Evolutionary conservation across 1,284 basidiomycete species (phyloP).

Genomic region (Trametes polyzona): DNA sequence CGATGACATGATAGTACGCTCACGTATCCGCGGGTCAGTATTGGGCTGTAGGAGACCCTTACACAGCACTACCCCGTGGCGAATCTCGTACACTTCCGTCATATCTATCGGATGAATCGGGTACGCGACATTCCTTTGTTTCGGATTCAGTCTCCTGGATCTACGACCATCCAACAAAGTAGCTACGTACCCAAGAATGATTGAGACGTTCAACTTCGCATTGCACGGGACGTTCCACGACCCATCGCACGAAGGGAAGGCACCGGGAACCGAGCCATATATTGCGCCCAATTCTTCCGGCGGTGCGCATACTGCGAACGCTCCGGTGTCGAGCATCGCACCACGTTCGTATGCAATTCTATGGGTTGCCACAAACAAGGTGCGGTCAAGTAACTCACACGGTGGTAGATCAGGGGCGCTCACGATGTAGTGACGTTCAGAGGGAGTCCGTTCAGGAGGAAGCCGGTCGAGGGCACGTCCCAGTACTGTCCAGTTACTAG

Average conservation of each 20-base stretch:
- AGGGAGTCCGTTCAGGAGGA: background rate
- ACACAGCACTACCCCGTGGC: slow-evolving; percentile 7
- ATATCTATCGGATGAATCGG: slow-evolving; percentile 14
- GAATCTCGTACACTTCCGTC: slow-evolving; percentile 11
- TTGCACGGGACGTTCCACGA: slow-evolving; percentile 10
- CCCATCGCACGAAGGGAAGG: slow-evolving; percentile 1
- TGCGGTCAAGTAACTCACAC: background rate
- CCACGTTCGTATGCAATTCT: background rate
- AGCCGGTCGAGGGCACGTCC: slow-evolving; percentile 11
- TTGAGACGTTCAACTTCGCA: slow-evolving; percentile 8
- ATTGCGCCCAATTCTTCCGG: slow-evolving; percentile 9
- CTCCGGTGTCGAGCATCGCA: background rate
- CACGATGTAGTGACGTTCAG: background rate
- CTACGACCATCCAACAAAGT: too few species aligned
- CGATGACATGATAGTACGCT: background rate
- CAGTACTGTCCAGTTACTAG: slow-evolving; percentile 6
- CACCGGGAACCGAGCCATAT: background rate
- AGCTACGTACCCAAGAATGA: slow-evolving; percentile 7
- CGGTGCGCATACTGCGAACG: background rate
- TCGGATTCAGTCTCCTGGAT: background rate
- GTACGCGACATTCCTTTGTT: background rate
- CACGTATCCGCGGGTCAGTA: background rate
- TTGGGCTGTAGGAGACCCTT: slow-evolving; percentile 6
- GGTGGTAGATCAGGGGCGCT: too few species aligned
- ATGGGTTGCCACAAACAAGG: too few species aligned